phyloP scores from a whole-genome alignment of 148 eudicot genomes.

The Heliosperma pusillum region DNA sequence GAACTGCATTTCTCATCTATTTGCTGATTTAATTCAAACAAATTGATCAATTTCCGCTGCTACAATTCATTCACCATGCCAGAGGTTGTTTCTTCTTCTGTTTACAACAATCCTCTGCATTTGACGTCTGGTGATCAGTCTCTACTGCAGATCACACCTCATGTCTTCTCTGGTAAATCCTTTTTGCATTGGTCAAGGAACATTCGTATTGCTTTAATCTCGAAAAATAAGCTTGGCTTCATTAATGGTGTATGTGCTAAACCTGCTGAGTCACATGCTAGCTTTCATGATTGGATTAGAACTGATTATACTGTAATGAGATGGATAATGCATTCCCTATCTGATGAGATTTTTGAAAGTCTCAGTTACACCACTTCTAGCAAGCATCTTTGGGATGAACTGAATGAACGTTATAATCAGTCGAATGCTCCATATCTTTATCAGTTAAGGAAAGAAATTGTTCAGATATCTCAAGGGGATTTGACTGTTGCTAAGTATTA shows the following conservation, averaged over 20 bases:
- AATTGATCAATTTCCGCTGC: no score
- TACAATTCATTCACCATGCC: no score
- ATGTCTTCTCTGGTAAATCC: no score
- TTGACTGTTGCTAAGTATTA: no score
- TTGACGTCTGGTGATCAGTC: no score
- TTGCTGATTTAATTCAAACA: no score
- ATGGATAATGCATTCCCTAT: neutral
- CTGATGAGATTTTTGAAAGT: neutral
- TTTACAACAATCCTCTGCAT: no score
- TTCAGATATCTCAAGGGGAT: neutral
- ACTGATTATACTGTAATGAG: neutral
- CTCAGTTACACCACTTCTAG: neutral
- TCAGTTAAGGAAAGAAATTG: neutral
- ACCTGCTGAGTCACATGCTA: neutral
- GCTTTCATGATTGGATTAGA: no score
- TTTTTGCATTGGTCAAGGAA: no score
- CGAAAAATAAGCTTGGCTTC: neutral
- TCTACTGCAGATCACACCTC: neutral
- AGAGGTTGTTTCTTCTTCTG: no score
- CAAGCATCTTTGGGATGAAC: neutral
- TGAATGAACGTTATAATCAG: neutral
- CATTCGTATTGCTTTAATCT: no score
- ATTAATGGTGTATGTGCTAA: neutral
- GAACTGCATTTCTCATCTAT: no score
- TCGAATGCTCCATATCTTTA: neutral